These are phyloP conservation scores for Chaetomidium leptoderma DNA, from an alignment of 495 filamentous ascomycete genomes.

Conservation along the genomic window DNA sequence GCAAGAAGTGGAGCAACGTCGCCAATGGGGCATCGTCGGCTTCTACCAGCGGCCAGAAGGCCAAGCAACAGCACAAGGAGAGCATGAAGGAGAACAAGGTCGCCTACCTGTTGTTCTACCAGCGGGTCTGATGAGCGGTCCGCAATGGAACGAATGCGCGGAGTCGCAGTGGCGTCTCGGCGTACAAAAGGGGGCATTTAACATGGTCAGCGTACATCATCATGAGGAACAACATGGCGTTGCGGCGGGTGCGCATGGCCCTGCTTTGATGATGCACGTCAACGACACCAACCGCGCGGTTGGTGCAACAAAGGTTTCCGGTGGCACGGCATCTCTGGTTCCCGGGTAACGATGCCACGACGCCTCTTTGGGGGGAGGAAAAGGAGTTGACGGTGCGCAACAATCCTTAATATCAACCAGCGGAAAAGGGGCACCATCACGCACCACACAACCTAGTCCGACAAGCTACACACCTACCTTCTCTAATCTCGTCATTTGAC, in stretches of 20 bases:
- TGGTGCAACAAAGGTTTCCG: not conserved
- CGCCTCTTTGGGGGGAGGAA: not conserved
- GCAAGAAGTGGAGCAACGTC: conserved; percentile 61
- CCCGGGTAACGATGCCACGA: not conserved
- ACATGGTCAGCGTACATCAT: not conserved
- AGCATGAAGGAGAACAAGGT: conserved; percentile 89
- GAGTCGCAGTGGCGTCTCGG: not conserved
- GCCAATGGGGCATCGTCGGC: conserved; percentile 52
- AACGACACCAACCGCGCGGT: not conserved
- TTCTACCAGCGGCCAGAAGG: conserved; percentile 49
- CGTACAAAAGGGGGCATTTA: not conserved
- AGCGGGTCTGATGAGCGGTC: conserved; percentile 55
- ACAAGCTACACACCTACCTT: not conserved
- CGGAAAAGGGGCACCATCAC: not conserved
- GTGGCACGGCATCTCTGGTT: not conserved
- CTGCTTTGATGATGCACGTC: too few relatives aligned
- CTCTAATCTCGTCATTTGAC: not conserved
- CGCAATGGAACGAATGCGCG: not conserved
- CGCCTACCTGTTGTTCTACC: conserved; percentile 93
- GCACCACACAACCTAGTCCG: not conserved
- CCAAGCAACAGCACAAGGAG: conserved; percentile 59
- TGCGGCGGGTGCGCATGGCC: not conserved
- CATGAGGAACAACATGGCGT: not conserved
- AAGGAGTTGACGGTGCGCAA: not conserved
- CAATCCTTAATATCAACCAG: not conserved